Conservation (phyloP, 2,329 filamentous ascomycete genomes). For the Pseudogymnoascus sp. region DNA sequence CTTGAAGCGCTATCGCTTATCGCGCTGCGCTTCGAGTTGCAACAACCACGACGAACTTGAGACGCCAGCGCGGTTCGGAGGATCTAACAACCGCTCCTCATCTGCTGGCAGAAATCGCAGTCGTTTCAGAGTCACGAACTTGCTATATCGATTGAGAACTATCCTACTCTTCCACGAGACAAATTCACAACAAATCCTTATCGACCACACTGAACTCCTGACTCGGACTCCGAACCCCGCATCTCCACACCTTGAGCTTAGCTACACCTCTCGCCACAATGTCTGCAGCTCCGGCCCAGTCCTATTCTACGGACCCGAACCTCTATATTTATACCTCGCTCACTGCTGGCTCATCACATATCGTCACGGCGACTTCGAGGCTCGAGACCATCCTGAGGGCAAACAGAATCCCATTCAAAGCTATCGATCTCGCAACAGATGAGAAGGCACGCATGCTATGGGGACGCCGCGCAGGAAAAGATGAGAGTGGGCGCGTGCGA, state of each 20-base stretch:
- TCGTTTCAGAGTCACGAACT: constrained; percentile 2
- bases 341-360: constrained; percentile 90
- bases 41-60: constrained; percentile 6
- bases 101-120: constrained; percentile 6
- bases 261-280: constrained; percentile 16
- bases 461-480: constrained; percentile 73
- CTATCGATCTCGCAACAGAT: constrained; percentile 84
- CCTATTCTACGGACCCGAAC: constrained; percentile 49
- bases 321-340: constrained; percentile 96
- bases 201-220: neutral
- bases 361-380: constrained; percentile 89
- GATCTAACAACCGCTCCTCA: constrained; percentile 8
- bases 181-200: neutral
- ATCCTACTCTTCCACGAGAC: neutral
- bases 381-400: constrained; percentile 94
- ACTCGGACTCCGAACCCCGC: constrained; percentile 5
- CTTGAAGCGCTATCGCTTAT: neutral
- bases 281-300: constrained; percentile 24
- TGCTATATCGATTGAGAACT: neutral
- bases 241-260: constrained; percentile 2
- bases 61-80: constrained; percentile 3
- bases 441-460: constrained; percentile 83
- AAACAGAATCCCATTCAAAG: constrained; percentile 89
- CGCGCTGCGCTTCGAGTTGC: neutral
- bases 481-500: constrained; percentile 50